Conservation (phyloP, 352 stramenopile species). For the Phytophthora europaea region DNA sequence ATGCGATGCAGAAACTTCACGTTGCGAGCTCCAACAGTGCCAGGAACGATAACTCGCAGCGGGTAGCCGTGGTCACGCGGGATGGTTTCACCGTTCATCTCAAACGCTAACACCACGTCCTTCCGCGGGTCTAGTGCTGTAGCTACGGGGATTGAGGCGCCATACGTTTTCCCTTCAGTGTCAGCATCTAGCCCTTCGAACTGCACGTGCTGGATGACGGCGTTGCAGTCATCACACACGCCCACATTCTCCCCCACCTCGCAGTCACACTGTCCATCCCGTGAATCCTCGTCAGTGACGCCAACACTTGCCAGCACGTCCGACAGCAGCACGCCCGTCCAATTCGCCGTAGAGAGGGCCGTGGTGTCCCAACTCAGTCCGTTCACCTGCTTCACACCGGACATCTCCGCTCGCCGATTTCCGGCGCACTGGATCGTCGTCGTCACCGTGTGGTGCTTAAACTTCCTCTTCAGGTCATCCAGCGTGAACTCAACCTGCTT, state of each 20-base stretch:
- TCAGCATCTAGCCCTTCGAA: constrained; percentile 84
- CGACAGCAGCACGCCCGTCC: constrained; percentile 93
- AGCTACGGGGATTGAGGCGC: constrained; percentile 92
- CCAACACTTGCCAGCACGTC: constrained; percentile 94
- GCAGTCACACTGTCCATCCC: constrained; percentile 59
- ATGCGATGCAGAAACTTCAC: constrained; percentile 98
- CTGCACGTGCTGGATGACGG: constrained; percentile 88
- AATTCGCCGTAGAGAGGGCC: constrained; percentile 96
- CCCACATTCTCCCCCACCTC: constrained; percentile 66
- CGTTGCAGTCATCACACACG: constrained; percentile 63
- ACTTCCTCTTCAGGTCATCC: constrained; percentile 95
- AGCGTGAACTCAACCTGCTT: constrained; percentile 61
- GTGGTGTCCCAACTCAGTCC: constrained; percentile 88
- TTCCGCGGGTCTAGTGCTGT: constrained; percentile 96
- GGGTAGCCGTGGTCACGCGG: constrained; percentile 97
- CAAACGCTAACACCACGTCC: constrained; percentile 98
- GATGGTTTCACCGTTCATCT: constrained; percentile 97
- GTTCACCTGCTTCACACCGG: constrained; percentile 91
- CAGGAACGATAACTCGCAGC: constrained; percentile 96
- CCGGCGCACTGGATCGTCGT: constrained; percentile 98
- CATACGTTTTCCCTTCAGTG: constrained; percentile 89
- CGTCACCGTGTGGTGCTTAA: constrained; percentile 92
- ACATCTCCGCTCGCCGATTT: constrained; percentile 96
- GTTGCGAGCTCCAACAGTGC: constrained; percentile 95
- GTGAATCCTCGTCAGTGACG: constrained; percentile 80